Conservation (phyloP, 106 monocot genomes). For the Ottelia alismoides region DNA sequence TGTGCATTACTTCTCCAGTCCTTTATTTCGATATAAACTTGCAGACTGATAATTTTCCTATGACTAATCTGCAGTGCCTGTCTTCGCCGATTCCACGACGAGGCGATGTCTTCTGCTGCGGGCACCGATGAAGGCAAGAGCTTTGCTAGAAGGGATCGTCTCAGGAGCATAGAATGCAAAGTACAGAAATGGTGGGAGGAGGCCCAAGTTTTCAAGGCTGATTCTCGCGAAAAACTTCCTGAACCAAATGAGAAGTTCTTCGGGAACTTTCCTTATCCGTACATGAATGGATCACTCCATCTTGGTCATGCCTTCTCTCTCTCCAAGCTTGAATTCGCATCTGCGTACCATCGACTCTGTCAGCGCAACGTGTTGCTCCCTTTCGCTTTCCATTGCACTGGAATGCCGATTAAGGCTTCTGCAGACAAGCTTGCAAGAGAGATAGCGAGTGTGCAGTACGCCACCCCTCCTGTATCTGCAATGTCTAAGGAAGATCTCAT, state of each 20-base stretch:
- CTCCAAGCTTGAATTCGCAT: slow-evolving; percentile 76
- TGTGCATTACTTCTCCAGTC: too few relatives aligned
- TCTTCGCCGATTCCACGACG: slow-evolving; percentile 5
- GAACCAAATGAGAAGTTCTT: slow-evolving; percentile 69
- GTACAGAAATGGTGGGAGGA: slow-evolving; percentile 74
- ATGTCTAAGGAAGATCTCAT: slow-evolving; percentile 29
- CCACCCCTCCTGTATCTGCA: slow-evolving; percentile 69
- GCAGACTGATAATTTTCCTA: too few relatives aligned
- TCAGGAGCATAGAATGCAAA: slow-evolving; percentile 50
- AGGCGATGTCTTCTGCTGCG: slow-evolving; percentile 22
- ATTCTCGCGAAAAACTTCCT: slow-evolving; percentile 27
- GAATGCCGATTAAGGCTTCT: slow-evolving; percentile 96
- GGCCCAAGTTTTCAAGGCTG: slow-evolving; percentile 41
- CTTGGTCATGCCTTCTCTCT: slow-evolving; percentile 70
- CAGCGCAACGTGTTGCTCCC: slow-evolving; percentile 77
- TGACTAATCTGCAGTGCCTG: too few relatives aligned
- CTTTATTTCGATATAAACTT: too few relatives aligned
- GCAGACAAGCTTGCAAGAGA: slow-evolving; percentile 80
- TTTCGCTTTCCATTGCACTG: slow-evolving; percentile 93
- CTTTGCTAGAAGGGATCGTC: slow-evolving; percentile 59
- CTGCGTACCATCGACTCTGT: slow-evolving; percentile 62
- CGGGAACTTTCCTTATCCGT: slow-evolving; percentile 92
- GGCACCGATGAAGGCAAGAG: slow-evolving; percentile 38
- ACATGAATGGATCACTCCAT: slow-evolving; percentile 89
- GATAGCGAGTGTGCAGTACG: slow-evolving; percentile 36